Base-by-base conservation (phyloP, 2,329 filamentous ascomycete genomes). In the Mycosphaerelloides madeirae region DNA sequence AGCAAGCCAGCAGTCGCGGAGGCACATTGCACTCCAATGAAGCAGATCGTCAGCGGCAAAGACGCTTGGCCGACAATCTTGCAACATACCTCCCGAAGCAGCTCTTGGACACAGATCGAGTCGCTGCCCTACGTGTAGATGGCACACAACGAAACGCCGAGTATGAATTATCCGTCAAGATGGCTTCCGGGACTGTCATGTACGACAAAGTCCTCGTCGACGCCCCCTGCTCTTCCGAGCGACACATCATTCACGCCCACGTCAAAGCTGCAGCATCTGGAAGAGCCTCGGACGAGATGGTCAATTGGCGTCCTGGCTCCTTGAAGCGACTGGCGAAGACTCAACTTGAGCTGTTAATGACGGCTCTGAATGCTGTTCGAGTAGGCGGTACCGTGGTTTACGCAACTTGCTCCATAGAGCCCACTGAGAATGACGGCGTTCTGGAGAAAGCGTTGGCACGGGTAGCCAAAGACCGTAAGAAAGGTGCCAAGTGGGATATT, bases 181-280 rank as follows among this genome's bases (percentile, higher is more conserved):
- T 56, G 0, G 55, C 61, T 3, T 59, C 60, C 6, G 63, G 63
- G 0, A 49, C 55, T 1, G 61, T 59, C 2, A 61, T 62, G 7
- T 71, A 68, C 47, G 68, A 70, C 43, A 67, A 65, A 38, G 65
- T 69, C 0, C 57, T 70, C 3, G 57, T 70, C 5, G 68, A 71
- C 43, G 67, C 67, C 3, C 67, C 68, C 12, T 70, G 68, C 46
- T 69, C 66, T 3, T 66, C 64, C 25, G 66, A 70, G 47, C 57
- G 68, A 12, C 66, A 70, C 38, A 60, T 70, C 22, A 59, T 70
- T 19, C 61, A 64, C 29, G 50, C 50, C 14, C 61, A 58, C 35
- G 65, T 65, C 2, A 53, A 46, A 25, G 53, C 55, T 4, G 49
- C 54, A 18, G 53, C 54, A 3, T 49, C 54, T 37, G 63, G 64